Evolutionary conservation across 306 rosid genomes (phyloP).

Genomic region (Vigna radiata): DNA sequence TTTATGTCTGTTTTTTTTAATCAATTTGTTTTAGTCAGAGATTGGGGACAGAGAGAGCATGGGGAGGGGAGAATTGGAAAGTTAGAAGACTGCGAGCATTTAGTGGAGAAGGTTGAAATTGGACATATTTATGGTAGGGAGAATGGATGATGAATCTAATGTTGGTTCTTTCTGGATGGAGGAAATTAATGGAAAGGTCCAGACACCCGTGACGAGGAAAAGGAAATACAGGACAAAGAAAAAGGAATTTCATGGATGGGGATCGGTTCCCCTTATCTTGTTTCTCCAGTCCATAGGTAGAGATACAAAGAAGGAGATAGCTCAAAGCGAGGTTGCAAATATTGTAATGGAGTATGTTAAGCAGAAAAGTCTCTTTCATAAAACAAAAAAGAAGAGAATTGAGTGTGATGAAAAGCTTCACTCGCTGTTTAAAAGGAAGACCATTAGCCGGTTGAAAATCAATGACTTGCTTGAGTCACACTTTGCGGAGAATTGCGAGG

Average conservation of each 20-base stretch:
- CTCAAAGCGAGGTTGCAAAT: constrained; percentile 62
- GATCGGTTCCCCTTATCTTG: constrained; percentile 62
- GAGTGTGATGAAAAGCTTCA: constrained; percentile 66
- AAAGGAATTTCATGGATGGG: constrained; percentile 78
- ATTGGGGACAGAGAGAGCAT: constrained; percentile 28
- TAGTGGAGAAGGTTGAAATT: constrained; percentile 24
- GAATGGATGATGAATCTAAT: constrained; percentile 26
- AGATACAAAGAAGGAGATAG: constrained; percentile 54
- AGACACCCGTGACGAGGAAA: constrained; percentile 43
- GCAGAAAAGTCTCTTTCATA: constrained; percentile 55
- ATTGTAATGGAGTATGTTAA: constrained; percentile 65
- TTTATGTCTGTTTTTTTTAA: background rate
- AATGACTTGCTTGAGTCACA: constrained; percentile 70
- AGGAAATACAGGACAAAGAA: constrained; percentile 57
- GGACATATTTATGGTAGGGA: constrained; percentile 33
- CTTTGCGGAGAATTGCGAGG: constrained; percentile 57
- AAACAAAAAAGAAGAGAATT: constrained; percentile 67
- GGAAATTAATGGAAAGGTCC: constrained; percentile 48
- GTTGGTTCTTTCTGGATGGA: constrained; percentile 45
- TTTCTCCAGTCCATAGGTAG: constrained; percentile 72
- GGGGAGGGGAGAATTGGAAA: constrained; percentile 4
- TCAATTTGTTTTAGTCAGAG: background rate
- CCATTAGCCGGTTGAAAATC: constrained; percentile 65
- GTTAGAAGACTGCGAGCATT: constrained; percentile 16
- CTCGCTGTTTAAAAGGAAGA: constrained; percentile 70